A percentile compares a stretch with the other conserved stretches of the same genome.
Conservation (phyloP, 352 stramenopile species). For the Phytophthora europaea region DNA sequence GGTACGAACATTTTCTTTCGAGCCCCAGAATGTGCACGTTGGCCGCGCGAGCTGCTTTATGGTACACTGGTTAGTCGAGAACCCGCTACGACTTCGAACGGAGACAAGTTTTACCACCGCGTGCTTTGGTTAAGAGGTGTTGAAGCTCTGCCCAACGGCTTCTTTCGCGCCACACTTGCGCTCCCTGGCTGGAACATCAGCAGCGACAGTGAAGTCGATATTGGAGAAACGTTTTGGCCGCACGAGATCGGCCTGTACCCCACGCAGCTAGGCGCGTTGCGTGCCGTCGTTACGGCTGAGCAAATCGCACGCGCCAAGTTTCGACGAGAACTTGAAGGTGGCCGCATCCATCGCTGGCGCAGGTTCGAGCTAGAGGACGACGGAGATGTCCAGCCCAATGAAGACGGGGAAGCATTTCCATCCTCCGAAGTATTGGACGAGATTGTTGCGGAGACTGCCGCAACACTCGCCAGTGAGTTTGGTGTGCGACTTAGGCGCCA, state of each 20-base stretch:
- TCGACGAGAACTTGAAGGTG: slow-evolving; percentile 53
- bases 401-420: slow-evolving; percentile 45
- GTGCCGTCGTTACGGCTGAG: slow-evolving; percentile 70
- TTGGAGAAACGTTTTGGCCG: slow-evolving; percentile 47
- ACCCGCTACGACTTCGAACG: slow-evolving; percentile 23
- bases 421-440: slow-evolving; percentile 51
- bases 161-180: slow-evolving; percentile 62
- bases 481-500: slow-evolving; percentile 42
- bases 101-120: slow-evolving; percentile 53
- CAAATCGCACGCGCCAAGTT: slow-evolving; percentile 59
- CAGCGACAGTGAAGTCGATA: slow-evolving; percentile 12
- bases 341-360: slow-evolving; percentile 28
- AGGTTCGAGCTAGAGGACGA: slow-evolving; percentile 2
- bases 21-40: slow-evolving; percentile 51
- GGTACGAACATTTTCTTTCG: slow-evolving; percentile 71
- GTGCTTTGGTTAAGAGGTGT: slow-evolving; percentile 79
- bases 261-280: slow-evolving; percentile 62
- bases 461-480: slow-evolving; percentile 55
- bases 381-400: not conserved
- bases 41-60: slow-evolving; percentile 69
- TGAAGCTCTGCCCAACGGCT: slow-evolving; percentile 69
- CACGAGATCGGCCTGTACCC: slow-evolving; percentile 64
- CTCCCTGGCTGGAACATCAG: slow-evolving; percentile 42
- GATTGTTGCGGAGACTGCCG: slow-evolving; percentile 57
- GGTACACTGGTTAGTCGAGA: slow-evolving; percentile 36